Percentiles rank a stretch among this genome's conserved stretches.
Evolutionary conservation across 129 eudicot species (phyloP).

Genomic region (Cynara cardunculus): DNA sequence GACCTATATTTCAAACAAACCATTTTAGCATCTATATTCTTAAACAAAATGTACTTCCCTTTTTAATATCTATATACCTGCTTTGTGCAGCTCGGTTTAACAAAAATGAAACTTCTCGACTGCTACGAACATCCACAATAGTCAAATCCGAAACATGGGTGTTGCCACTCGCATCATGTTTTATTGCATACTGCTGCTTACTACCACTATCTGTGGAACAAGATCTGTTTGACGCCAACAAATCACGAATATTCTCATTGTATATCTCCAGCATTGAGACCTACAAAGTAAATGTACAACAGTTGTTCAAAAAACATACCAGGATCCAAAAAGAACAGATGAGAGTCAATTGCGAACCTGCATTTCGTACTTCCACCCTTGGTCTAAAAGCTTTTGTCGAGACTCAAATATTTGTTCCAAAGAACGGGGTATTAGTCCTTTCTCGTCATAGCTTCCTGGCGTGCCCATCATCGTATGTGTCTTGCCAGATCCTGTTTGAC

Average conservation of each 20-base stretch:
- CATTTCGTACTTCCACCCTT: slow-evolving; percentile 98
- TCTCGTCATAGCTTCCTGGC: slow-evolving; percentile 62
- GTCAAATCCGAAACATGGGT: slow-evolving; percentile 91
- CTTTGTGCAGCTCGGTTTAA: slow-evolving; percentile 88
- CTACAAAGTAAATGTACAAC: slow-evolving; percentile 34
- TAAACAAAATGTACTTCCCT: not conserved
- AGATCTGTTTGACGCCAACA: slow-evolving; percentile 61
- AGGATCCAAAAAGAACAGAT: slow-evolving; percentile 2
- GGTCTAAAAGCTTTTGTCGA: slow-evolving; percentile 62
- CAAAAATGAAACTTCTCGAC: slow-evolving; percentile 85
- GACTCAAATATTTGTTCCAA: slow-evolving; percentile 90
- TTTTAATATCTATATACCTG: slow-evolving; percentile 45
- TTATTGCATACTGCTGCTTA: slow-evolving; percentile 74
- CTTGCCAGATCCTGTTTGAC: slow-evolving; percentile 99
- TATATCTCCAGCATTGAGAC: slow-evolving; percentile 97
- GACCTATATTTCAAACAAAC: slow-evolving; percentile 49
- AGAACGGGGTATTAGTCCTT: slow-evolving; percentile 91
- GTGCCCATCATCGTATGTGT: slow-evolving; percentile 99
- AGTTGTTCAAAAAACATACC: not conserved
- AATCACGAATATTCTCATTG: slow-evolving; percentile 91
- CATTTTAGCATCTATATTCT: not conserved
- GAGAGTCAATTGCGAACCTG: slow-evolving; percentile 49
- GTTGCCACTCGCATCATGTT: slow-evolving; percentile 84
- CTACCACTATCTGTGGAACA: slow-evolving; percentile 38
- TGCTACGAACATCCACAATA: slow-evolving; percentile 79